Evolutionary conservation across 139 green algal species (phyloP), one percentile per base, ranked within the genome.

Genomic region (Mychonastes homosphaera): DNA sequence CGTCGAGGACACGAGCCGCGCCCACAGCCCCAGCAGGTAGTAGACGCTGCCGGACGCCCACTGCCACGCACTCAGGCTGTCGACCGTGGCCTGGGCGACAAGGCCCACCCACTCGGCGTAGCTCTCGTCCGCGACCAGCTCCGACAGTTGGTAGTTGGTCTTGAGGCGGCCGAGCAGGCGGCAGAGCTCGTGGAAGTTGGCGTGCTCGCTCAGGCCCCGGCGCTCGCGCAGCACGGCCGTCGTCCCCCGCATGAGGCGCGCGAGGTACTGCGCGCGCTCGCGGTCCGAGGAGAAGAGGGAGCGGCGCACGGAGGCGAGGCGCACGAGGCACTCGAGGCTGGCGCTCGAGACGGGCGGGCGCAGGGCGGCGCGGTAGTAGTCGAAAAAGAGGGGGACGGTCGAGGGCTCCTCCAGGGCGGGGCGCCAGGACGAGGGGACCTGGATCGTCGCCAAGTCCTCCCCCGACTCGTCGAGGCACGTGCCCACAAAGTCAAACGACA

Each of bases 401-500:
- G 58, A 32, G 3, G 84, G 59, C 32, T 97, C 85, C 73, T 98
- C 92, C 23, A 96, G 63, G 0, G 82, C 32, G 0, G 72, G 49
- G 15, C 90, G 64, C 90, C 88, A 96, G 10, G 78, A 70, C 24
- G 74, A 83, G 0, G 87, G 87, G 26, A 95, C 82, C 80, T 97
- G 91, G 51, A 98, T 98, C 23, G 88, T 98, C 33, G 79, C 84
- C 32, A 97, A 63, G 60, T 98, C 92, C 49, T 98, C 92, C 12
- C 78, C 71, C 1, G 77, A 89, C 58, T 98, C 92, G 62, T 98
- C 92, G 57, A 95, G 35, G 53, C 80, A 94, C 0, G 92, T 97
- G 35, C 92, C 91, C 46, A 98, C 87, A 80, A 98, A 98, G 71
- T 98, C 92, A 62, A 91, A 98, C 9, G 84, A 95, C 24, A 98